These are phyloP conservation scores for Metschnikowia rubicola DNA, from an alignment of 805 yeast genomes.

Conservation along the genomic window DNA sequence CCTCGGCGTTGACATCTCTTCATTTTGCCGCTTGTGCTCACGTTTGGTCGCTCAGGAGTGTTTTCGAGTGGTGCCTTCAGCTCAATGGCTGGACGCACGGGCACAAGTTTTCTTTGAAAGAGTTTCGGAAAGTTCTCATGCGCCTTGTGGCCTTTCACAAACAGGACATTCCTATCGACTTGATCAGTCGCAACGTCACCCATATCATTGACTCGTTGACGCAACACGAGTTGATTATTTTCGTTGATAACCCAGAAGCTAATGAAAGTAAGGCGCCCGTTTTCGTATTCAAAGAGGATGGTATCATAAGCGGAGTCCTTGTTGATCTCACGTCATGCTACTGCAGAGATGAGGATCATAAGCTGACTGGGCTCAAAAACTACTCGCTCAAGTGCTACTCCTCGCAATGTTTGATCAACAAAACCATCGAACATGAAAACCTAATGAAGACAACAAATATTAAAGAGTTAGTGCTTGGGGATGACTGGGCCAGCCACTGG, in stretches of 20 bases:
- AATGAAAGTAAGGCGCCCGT: not conserved
- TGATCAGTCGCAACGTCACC: constrained; percentile 50
- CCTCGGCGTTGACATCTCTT: constrained; percentile 44
- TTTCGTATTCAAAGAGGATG: constrained; percentile 11
- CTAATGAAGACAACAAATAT: constrained; percentile 20
- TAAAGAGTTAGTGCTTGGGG: constrained; percentile 29
- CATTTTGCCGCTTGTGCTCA: constrained; percentile 47
- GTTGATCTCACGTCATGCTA: constrained; percentile 47
- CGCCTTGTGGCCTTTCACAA: constrained; percentile 48
- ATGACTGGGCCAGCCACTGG: constrained; percentile 69
- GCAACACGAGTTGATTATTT: constrained; percentile 31
- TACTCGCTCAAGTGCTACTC: constrained; percentile 26
- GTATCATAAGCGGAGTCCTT: constrained; percentile 37
- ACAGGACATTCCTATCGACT: constrained; percentile 47
- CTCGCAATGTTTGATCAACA: constrained; percentile 31
- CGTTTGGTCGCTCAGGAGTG: constrained; percentile 45
- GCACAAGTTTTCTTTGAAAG: constrained; percentile 45
- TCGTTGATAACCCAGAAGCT: not conserved
- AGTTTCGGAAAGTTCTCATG: constrained; percentile 52
- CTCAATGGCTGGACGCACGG: constrained; percentile 53
- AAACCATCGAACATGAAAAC: constrained; percentile 15
- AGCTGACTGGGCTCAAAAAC: constrained; percentile 1
- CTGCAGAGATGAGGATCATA: constrained; percentile 24
- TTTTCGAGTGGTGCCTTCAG: constrained; percentile 55
- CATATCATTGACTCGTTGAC: constrained; percentile 44